Evolutionary conservation across 768 basidiomycete species (phyloP), one percentile per base, ranked within the genome.

Genomic region (Phylloporus arenicola): DNA sequence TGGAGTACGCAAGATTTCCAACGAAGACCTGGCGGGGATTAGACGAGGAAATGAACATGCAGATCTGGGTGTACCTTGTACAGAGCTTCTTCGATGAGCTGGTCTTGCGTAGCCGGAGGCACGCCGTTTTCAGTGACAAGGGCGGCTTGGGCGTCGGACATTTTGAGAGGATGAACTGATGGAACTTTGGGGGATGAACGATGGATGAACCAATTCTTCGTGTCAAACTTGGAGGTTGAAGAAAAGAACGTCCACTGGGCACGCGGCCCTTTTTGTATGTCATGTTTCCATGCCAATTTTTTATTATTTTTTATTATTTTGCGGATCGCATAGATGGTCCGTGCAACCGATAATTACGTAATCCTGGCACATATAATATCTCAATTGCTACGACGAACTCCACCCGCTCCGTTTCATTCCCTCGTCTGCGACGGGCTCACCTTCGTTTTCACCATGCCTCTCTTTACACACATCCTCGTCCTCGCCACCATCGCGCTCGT

Each of bases 1-100:
- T 92, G 67, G 83, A 77, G 73, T 93, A 95, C 76, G 90, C 83
- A 78, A 95, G 91, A 75, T 95, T 95, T 63, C 92, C 92, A 67
- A 85, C 89, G 71, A 94, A 94, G 76, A 92, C 88, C 91, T 93
- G 61, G 19, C 43, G 44, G 45, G 16, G 25, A 33, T 17, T 27
- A 39, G 50, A 53, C 45, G 40, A 54, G 52, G 56, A 44, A 52
- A 43, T 11, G 60, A 13, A 50, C 25, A 34, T 51, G 51, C 52
- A 47, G 52, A 67, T 64, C 57, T 43, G 38, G 30, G 22, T 41
- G 53, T 61, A 88, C 88, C 81, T 91, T 92, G 84, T 83, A 86
- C 69, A 80, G 81, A 59, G 77, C 75, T 78, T 88, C 84, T 72
- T 88, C 82, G 72, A 77, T 70, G 65, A 67, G 64, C 57, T 69